Percentiles rank a stretch among this genome's conserved stretches.
Conservation (phyloP, 2,329 filamentous ascomycete species). For the Metarhizium rileyi region DNA sequence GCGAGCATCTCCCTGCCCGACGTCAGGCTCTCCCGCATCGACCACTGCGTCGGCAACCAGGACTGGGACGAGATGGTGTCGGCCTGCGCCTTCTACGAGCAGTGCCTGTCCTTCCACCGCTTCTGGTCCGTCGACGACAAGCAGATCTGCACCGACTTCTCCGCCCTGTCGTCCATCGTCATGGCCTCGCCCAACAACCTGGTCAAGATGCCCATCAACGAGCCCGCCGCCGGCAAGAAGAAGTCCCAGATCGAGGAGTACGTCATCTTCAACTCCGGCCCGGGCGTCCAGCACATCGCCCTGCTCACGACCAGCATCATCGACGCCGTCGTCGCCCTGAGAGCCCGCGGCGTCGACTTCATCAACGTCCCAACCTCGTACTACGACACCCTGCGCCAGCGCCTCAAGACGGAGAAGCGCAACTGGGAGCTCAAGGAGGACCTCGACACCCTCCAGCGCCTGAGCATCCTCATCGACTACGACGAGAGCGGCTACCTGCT, state of each 20-base stretch:
- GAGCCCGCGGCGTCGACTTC: slow-evolving; percentile 84
- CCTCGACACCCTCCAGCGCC: slow-evolving; percentile 61
- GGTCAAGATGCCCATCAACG: slow-evolving; percentile 98
- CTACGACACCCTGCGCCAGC: slow-evolving; percentile 65
- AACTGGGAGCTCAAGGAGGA: slow-evolving; percentile 65
- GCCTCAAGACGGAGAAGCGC: slow-evolving; percentile 55
- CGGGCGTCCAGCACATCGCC: slow-evolving; percentile 90
- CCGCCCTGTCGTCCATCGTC: slow-evolving; percentile 77
- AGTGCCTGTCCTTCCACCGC: slow-evolving; percentile 82
- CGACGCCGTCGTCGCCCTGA: slow-evolving; percentile 62
- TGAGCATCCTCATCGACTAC: slow-evolving; percentile 92
- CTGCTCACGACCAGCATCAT: slow-evolving; percentile 77
- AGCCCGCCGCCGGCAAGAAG: slow-evolving; percentile 82
- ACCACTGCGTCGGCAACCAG: slow-evolving; percentile 97
- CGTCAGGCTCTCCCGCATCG: slow-evolving; percentile 64
- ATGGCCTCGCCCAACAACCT: slow-evolving; percentile 78
- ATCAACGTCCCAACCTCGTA: slow-evolving; percentile 83
- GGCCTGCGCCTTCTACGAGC: slow-evolving; percentile 68
- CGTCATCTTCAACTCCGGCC: slow-evolving; percentile 79
- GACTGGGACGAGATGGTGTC: slow-evolving; percentile 80
- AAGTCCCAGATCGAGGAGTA: slow-evolving; percentile 93
- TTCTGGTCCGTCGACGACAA: slow-evolving; percentile 97
- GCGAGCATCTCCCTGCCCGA: slow-evolving; percentile 42
- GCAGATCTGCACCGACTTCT: slow-evolving; percentile 88
- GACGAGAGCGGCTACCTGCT: slow-evolving; percentile 82